phyloP scores from a whole-genome alignment of 306 rosid species.

The Lathyrus tuberosus region DNA sequence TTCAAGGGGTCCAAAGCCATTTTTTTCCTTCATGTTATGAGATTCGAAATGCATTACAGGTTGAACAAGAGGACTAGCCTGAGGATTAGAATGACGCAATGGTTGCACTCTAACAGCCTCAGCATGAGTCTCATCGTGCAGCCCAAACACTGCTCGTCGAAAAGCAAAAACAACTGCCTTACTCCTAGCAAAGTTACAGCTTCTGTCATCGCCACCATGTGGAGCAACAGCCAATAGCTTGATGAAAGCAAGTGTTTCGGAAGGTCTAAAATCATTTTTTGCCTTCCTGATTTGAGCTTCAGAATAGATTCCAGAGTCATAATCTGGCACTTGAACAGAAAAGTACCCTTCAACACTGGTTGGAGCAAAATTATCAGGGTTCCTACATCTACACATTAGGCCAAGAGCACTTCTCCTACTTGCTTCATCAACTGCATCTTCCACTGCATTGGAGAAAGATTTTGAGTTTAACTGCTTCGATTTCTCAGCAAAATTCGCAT shows the following conservation, averaged over 20 bases:
- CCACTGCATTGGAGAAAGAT: conserved; percentile 75
- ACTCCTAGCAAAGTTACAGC: conserved; percentile 54
- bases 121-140: conserved; percentile 81
- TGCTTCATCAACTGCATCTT: conserved; percentile 87
- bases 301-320: conserved; percentile 79
- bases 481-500: conserved; percentile 68
- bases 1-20: conserved; percentile 56
- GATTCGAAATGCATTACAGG: conserved; percentile 47
- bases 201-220: conserved; percentile 40
- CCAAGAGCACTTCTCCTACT: conserved; percentile 75
- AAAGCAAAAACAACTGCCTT: conserved; percentile 58
- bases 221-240: conserved; percentile 72
- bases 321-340: conserved; percentile 74
- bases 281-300: conserved; percentile 60
- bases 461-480: conserved; percentile 66
- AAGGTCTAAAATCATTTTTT: conserved; percentile 56
- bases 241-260: conserved; percentile 58
- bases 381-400: conserved; percentile 75
- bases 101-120: conserved; percentile 76
- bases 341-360: conserved; percentile 66
- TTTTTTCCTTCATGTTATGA: conserved; percentile 64
- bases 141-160: conserved; percentile 72
- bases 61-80: conserved; percentile 36
- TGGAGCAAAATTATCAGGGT: conserved; percentile 49
- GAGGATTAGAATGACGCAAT: conserved; percentile 46